Evolutionary conservation across 768 basidiomycete genomes (phyloP), one percentile per base, ranked within the genome.

Genomic region (Agaricus subrufescens): DNA sequence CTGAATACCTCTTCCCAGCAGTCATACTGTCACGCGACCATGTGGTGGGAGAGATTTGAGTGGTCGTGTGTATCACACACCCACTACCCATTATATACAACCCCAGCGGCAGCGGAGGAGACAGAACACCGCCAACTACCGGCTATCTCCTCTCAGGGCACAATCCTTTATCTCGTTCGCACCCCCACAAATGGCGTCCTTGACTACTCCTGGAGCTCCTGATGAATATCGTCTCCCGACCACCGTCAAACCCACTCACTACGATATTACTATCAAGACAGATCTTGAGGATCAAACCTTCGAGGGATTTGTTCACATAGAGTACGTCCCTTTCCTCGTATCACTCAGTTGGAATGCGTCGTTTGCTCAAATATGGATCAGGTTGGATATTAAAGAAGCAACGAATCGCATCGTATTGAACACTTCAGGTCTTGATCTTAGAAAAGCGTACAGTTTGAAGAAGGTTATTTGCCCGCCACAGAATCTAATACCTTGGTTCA

Each of bases 211-310:
- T 50, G 59, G 57, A 23, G 54, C 63, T 9, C 62, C 67, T 11
- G 68, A 75, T 62, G 67, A 75, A 54, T 81, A 81, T 63, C 84
- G 89, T 62, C 80, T 92, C 52, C 88, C 89, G 19, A 75, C 76
- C 1, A 72, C 84, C 60, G 80, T 89, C 52, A 82, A 77, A 62
- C 86, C 91, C 11, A 78, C 70, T 6, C 90, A 94, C 67, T 95
- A 94, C 69, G 86, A 90, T 61, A 65, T 94, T 49, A 83, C 83
- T 46, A 72, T 94, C 66, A 83, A 81, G 64, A 94, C 92, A 3
- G 91, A 98, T 71, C 82, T 98, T 51, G 79, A 87, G 54, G 77
- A 77, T n/a, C 77, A 84, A 58, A 79, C 73, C 9, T 98, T 94
- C 68, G 75, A 82, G 43, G 96, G 96, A 43, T 76, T 85, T 39